Percentiles rank a stretch among this genome's conserved stretches.
These are phyloP conservation scores for Colletotrichum sp. DNA, from an alignment of 2,329 filamentous ascomycete genomes.

Conservation along the genomic window DNA sequence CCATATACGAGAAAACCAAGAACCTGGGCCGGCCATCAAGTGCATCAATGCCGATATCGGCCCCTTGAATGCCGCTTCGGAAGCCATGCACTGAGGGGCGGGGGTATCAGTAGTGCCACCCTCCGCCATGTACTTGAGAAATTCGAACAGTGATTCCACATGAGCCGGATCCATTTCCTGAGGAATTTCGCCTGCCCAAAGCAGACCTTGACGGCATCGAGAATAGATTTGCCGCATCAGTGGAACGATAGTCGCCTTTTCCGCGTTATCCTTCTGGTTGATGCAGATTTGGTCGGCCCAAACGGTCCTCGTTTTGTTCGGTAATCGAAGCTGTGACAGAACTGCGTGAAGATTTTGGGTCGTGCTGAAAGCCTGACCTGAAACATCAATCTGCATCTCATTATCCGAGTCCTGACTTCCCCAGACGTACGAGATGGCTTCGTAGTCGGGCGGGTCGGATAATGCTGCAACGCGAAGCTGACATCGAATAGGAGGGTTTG, in stretches of 20 bases:
- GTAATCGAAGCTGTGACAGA: background rate
- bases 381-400: background rate
- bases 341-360: background rate
- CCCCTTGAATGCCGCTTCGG: background rate
- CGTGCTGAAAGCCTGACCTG: fast-evolving
- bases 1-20: background rate
- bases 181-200: background rate
- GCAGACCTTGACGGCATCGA: background rate
- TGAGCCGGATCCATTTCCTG: background rate
- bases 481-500: fast-evolving
- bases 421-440: background rate
- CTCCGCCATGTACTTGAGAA: background rate
- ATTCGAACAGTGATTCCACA: background rate
- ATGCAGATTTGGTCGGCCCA: background rate
- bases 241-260: background rate
- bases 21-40: background rate
- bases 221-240: background rate
- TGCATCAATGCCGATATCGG: background rate
- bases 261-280: background rate
- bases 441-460: background rate
- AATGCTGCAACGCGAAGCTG: background rate
- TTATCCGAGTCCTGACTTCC: background rate
- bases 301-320: background rate
- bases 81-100: background rate
- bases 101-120: background rate